Evolutionary conservation across 2,329 filamentous ascomycete species (phyloP).

Genomic region (Aspergillus quadrilineatus): DNA sequence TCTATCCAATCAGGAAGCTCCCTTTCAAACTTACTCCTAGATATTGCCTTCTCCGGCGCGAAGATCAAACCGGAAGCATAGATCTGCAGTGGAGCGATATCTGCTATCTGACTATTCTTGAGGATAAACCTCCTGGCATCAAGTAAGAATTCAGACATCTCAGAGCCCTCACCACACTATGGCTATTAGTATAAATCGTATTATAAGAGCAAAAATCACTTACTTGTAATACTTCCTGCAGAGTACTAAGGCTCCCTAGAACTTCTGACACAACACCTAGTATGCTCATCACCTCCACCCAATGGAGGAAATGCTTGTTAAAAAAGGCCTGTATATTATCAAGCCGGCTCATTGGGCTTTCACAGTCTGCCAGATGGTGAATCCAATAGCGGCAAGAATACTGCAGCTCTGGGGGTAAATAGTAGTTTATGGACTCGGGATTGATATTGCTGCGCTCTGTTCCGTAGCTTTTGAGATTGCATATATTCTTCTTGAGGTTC

Average conservation of each 20-base stretch:
- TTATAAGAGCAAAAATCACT: not conserved
- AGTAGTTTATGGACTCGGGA: not conserved
- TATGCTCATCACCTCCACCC: not conserved
- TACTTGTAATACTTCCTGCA: not conserved
- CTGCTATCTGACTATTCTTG: not conserved
- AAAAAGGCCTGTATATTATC: not conserved
- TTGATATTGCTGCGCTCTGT: not conserved
- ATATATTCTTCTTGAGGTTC: not conserved
- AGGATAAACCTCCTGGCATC: not conserved
- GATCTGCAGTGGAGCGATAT: not conserved
- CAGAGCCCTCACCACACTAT: not conserved
- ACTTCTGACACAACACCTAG: not conserved
- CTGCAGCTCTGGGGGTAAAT: not conserved
- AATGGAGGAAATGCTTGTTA: not conserved
- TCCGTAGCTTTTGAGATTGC: not conserved
- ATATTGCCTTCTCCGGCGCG: not conserved
- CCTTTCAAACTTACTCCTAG: not conserved
- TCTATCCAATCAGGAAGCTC: not conserved
- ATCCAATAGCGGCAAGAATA: conserved; percentile 28
- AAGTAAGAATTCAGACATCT: not conserved
- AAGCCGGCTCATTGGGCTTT: not conserved
- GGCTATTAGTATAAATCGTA: not conserved
- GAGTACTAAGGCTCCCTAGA: not conserved
- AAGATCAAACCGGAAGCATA: not conserved
- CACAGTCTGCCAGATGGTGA: not conserved